These are phyloP conservation scores for Pugionium cornutum DNA, from an alignment of 345 rosid species.

Conservation along the genomic window DNA sequence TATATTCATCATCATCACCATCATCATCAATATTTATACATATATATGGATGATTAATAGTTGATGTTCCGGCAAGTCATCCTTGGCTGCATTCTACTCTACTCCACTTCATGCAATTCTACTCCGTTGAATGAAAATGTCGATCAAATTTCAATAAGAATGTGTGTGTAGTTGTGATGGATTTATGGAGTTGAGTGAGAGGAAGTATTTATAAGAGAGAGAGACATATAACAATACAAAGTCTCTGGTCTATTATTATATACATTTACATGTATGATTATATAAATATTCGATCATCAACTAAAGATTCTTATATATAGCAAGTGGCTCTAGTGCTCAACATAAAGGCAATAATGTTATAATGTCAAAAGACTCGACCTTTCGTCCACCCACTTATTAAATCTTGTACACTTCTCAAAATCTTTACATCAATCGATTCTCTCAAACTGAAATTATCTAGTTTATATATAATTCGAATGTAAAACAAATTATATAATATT, in stretches of 20 bases:
- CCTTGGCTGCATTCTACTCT: constrained; percentile 66
- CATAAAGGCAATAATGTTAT: constrained; percentile 18
- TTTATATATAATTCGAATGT: too few relatives aligned
- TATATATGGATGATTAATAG: constrained; percentile 6
- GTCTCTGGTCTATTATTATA: constrained; percentile 24
- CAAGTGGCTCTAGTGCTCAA: constrained; percentile 46
- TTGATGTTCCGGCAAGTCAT: constrained; percentile 53
- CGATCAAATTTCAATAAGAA: neutral
- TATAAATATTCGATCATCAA: constrained; percentile 27
- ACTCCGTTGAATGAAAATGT: constrained; percentile 23
- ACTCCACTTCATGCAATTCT: constrained; percentile 43
- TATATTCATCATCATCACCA: neutral
- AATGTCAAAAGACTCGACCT: constrained; percentile 43
- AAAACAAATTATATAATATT: too few relatives aligned
- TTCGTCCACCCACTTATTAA: constrained; percentile 37
- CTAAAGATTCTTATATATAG: constrained; percentile 28
- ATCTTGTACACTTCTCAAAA: constrained; percentile 31
- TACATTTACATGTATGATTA: neutral
- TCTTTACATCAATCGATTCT: constrained; percentile 22
- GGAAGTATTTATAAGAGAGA: constrained; percentile 40
- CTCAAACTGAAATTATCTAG: neutral
- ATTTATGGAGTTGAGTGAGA: constrained; percentile 17
- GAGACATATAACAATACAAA: constrained; percentile 18
- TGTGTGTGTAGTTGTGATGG: constrained; percentile 23
- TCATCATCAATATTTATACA: neutral